Conservation (phyloP, 306 rosid species). For the Quercus variabilis region DNA sequence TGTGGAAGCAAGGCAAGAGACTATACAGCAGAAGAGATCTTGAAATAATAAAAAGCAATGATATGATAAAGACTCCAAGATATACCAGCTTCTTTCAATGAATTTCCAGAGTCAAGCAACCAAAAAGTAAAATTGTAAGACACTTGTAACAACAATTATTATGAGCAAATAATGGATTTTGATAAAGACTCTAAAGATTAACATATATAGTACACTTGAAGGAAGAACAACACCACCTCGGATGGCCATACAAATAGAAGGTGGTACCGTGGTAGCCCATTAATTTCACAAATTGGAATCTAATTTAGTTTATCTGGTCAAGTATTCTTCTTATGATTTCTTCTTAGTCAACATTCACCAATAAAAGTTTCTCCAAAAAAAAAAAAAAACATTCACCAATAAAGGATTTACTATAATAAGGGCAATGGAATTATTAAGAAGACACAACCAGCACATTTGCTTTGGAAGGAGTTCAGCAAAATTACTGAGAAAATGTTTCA, state of each 20-base stretch:
- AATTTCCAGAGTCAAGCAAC: slow-evolving; percentile 46
- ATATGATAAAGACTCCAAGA: slow-evolving; percentile 61
- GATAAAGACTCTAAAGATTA: neutral
- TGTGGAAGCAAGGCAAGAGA: no score
- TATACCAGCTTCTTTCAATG: slow-evolving; percentile 71
- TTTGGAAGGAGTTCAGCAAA: neutral
- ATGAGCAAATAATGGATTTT: neutral
- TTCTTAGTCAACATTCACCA: neutral
- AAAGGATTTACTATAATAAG: neutral
- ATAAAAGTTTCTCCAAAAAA: neutral
- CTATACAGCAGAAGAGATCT: no score
- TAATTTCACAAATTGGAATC: neutral
- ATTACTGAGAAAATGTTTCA: neutral
- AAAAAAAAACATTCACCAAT: neutral
- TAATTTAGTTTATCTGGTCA: neutral
- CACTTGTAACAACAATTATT: neutral
- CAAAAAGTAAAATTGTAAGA: neutral
- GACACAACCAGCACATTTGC: neutral
- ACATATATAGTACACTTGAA: neutral
- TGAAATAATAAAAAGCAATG: no score
- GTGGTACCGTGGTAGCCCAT: no score
- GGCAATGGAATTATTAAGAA: neutral
- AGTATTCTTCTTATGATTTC: neutral
- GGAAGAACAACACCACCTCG: no score
- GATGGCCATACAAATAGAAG: no score